Evolutionary conservation across 2,329 filamentous ascomycete species (phyloP), one percentile per base, ranked within the genome.

Genomic region (Parastagonospora avenae): DNA sequence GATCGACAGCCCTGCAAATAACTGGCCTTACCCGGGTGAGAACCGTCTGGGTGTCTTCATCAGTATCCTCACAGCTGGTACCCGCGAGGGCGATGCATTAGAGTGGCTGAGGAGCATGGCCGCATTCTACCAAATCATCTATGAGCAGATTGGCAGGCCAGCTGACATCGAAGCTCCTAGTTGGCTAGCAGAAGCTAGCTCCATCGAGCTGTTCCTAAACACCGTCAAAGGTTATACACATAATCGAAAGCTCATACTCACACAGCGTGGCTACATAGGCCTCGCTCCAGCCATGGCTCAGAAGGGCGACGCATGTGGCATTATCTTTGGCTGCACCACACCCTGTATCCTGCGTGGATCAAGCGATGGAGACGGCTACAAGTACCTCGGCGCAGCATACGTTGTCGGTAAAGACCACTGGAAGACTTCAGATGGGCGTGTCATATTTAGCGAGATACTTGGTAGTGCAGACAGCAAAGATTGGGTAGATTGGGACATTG

Each of bases 381-480:
- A 16, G 8, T 48, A 48, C 27, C 32, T 50, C 15, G 45, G 48
- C 9, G 27, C 39, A 29, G 19, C 42, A 5, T 52, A 52, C n/a
- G 28, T 41, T n/a, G n/a, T 24, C 38, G 49, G 35, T 9, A 12
- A 37, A 14, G 27, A 30, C 24, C 15, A 37, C 10, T 35, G 24
- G 27, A n/a, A 12, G 14, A 43, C 46, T 4, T 8, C 30, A 24
- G 40, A 48, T 43, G 46, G 46, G 12, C 46, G 39, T 1, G 39
- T 42, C 4, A 12, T 37, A n/a, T 48, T 48, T 14, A 8, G 7
- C 14, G 46, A 49, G 6, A 39, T 46, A 8, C n/a, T 58, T 9
- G 54, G 57, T 8, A 15, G 11, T 4, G 30, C 31, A 8, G 2
- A 28, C 1, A 58, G 57, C 38, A 58, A 55, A 46, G 54, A 58